Conservation (phyloP, 805 yeast species). For the Hanseniaspora occidentalis region DNA sequence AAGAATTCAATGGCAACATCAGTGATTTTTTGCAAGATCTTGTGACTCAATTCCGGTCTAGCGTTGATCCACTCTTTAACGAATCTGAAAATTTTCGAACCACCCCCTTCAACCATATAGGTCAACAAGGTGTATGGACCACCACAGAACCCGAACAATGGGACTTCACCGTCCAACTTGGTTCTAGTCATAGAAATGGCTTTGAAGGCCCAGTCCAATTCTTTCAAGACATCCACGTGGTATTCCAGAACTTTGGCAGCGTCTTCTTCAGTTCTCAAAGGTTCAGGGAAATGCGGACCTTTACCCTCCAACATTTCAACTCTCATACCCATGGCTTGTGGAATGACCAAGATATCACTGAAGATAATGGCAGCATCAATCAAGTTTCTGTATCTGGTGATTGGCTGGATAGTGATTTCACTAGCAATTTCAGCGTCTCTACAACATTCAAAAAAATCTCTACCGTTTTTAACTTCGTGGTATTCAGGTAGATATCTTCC, state of each 20-base stretch:
- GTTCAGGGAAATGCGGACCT: constrained; percentile 88
- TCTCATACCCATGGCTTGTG: constrained; percentile 96
- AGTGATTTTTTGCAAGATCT: constrained; percentile 62
- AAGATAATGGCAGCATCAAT: constrained; percentile 96
- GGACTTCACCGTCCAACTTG: constrained; percentile 81
- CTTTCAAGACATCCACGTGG: constrained; percentile 59
- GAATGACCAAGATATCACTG: constrained; percentile 88
- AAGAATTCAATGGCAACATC: constrained; percentile 86
- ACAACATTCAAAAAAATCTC: constrained; percentile 93
- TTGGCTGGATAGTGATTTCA: constrained; percentile 90
- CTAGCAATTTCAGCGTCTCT: constrained; percentile 89
- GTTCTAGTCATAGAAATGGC: constrained; percentile 86
- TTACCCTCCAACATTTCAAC: constrained; percentile 89
- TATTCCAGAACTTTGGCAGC: constrained; percentile 40
- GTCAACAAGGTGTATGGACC: constrained; percentile 97
- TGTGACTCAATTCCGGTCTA: constrained; percentile 59
- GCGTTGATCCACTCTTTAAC: constrained; percentile 88
- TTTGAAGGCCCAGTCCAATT: constrained; percentile 87
- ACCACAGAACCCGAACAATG: constrained; percentile 89
- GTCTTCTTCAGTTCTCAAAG: constrained; percentile 66
- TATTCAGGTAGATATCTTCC: constrained; percentile 88
- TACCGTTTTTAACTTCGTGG: constrained; percentile 70
- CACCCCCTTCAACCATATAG: constrained; percentile 97
- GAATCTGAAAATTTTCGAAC: constrained; percentile 79
- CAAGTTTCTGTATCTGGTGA: constrained; percentile 76